Conservation (phyloP, 495 filamentous ascomycete species). For the Sphaerosporella brunnea region DNA sequence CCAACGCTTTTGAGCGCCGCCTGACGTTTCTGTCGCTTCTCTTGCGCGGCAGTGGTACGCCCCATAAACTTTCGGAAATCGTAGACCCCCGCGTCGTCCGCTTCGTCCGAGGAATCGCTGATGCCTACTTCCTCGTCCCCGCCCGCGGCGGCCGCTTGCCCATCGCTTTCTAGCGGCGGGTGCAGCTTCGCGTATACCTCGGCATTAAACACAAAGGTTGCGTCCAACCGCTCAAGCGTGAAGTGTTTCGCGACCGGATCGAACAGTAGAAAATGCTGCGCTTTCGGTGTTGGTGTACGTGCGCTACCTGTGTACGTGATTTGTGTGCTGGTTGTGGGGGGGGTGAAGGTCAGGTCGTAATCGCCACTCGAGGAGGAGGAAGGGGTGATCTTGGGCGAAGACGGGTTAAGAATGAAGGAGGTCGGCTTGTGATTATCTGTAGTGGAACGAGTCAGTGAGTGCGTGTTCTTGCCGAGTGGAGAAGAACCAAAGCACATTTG, state of each 20-base stretch:
- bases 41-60: constrained; percentile 18
- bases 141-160: neutral
- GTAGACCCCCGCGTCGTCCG: no score
- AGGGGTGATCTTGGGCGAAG: neutral
- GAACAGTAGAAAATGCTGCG: constrained; percentile 22
- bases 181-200: constrained; percentile 19
- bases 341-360: constrained; percentile 5
- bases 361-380: neutral
- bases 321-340: neutral
- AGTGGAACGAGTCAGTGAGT: neutral
- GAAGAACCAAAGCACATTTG: neutral
- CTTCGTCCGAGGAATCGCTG: no score
- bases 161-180: constrained; percentile 9
- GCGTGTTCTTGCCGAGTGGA: neutral
- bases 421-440: constrained; percentile 7
- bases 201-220: constrained; percentile 23
- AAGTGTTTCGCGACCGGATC: constrained; percentile 19
- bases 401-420: neutral
- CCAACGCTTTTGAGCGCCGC: constrained; percentile 21
- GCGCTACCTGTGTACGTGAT: constrained; percentile 8
- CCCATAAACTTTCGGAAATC: constrained; percentile 22
- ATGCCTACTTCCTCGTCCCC: constrained; percentile 18
- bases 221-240: constrained; percentile 22
- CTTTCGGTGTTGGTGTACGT: constrained; percentile 10
- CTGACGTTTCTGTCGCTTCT: constrained; percentile 20